Conservation (phyloP, 2,329 filamentous ascomycete species). For the Fusarium keratoplasticum region DNA sequence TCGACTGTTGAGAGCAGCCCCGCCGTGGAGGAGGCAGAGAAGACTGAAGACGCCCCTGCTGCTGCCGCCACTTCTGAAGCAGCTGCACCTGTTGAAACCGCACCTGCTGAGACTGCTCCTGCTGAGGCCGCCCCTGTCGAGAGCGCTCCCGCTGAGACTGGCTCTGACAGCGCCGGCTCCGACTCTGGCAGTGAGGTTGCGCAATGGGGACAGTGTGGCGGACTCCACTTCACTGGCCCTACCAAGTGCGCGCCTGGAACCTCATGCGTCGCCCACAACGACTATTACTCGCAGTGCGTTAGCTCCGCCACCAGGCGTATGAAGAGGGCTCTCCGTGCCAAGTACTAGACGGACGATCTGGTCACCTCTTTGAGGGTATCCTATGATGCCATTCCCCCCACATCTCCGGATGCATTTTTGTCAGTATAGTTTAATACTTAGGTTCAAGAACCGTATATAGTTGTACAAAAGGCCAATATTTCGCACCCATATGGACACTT, state of each 20-base stretch:
- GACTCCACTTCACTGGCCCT: slow-evolving; percentile 39
- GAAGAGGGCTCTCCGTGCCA: slow-evolving; percentile 9
- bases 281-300: slow-evolving; percentile 47
- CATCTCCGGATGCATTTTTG: not conserved
- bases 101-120: not conserved
- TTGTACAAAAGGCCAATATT: not conserved
- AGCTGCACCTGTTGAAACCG: not conserved
- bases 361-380: not conserved
- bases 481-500: not conserved
- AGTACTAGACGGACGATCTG: slow-evolving; percentile 3
- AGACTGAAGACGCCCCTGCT: not conserved
- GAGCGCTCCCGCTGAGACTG: not conserved
- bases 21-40: not conserved
- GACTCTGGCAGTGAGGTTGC: slow-evolving; percentile 10
- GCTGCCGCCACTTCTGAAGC: not conserved
- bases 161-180: not conserved
- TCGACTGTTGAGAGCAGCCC: not conserved
- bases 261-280: slow-evolving; percentile 41
- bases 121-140: not conserved
- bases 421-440: not conserved
- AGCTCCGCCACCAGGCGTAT: slow-evolving; percentile 12
- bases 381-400: not conserved
- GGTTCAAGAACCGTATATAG: not conserved
- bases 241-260: slow-evolving; percentile 41
- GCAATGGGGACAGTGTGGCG: slow-evolving; percentile 43